These are phyloP conservation scores for Bipolaris oryzae DNA, from an alignment of 2,329 filamentous ascomycete genomes.

Conservation along the genomic window DNA sequence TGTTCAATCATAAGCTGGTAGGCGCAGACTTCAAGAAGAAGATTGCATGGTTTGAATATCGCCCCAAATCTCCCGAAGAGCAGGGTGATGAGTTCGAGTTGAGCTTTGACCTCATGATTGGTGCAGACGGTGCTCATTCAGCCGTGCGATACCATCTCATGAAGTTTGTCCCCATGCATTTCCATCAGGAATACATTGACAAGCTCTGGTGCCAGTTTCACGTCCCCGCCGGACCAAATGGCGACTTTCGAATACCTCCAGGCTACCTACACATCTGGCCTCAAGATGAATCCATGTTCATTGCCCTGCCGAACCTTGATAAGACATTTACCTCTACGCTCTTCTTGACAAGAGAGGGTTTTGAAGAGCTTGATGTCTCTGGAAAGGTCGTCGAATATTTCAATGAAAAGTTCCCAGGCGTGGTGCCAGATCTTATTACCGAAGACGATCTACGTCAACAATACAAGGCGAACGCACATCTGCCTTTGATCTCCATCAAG, in stretches of 20 bases:
- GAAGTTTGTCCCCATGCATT: slow-evolving; percentile 91
- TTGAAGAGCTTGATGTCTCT: slow-evolving; percentile 69
- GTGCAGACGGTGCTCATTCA: slow-evolving; percentile 94
- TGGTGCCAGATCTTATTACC: slow-evolving; percentile 71
- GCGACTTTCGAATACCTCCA: slow-evolving; percentile 79
- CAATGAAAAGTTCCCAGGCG: slow-evolving; percentile 82
- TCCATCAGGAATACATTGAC: slow-evolving; percentile 93
- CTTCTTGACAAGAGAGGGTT: slow-evolving; percentile 78
- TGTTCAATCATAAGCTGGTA: slow-evolving; percentile 92
- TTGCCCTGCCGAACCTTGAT: slow-evolving; percentile 88
- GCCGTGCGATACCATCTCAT: slow-evolving; percentile 91
- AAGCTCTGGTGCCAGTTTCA: slow-evolving; percentile 97
- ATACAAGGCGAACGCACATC: slow-evolving; percentile 82
- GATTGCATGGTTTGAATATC: slow-evolving; percentile 84
- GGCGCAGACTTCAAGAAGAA: slow-evolving; percentile 81
- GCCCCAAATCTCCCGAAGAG: slow-evolving; percentile 32
- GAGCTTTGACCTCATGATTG: slow-evolving; percentile 89
- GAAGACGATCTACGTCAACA: slow-evolving; percentile 71
- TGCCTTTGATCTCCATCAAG: slow-evolving; percentile 92
- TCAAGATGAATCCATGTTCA: slow-evolving; percentile 94
- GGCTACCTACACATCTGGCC: slow-evolving; percentile 99
- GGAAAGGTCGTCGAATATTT: slow-evolving; percentile 74
- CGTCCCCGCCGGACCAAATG: slow-evolving; percentile 63
- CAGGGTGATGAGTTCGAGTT: slow-evolving; percentile 72
- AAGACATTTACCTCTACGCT: slow-evolving; percentile 94